Conservation (phyloP, 768 basidiomycete species). For the Mrakia blollopis region DNA sequence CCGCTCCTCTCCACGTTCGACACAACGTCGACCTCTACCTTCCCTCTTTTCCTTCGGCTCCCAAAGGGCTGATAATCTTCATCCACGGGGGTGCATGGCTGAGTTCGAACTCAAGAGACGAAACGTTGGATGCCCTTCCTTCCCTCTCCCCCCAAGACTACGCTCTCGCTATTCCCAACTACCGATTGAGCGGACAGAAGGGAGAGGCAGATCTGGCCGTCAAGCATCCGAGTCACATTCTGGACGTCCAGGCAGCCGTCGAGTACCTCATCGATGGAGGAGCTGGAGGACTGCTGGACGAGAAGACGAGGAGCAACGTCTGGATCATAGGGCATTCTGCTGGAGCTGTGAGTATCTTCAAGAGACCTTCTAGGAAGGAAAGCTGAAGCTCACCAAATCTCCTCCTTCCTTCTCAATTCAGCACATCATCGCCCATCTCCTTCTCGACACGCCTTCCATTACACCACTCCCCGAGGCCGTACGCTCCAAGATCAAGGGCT, state of each 20-base stretch:
- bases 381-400: not conserved
- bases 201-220: not conserved
- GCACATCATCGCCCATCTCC: conserved; percentile 29
- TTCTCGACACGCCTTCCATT: conserved; percentile 26
- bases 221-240: conserved; percentile 11
- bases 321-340: conserved; percentile 32
- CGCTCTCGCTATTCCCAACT: conserved; percentile 27
- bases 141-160: conserved; percentile 20
- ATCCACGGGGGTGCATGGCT: conserved; percentile 31
- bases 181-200: conserved; percentile 24
- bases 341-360: conserved; percentile 28
- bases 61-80: conserved; percentile 28
- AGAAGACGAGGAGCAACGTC: conserved; percentile 19
- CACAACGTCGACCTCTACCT: conserved; percentile 30
- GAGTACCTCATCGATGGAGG: conserved; percentile 20
- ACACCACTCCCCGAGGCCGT: not conserved
- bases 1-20: not conserved
- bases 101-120: conserved; percentile 27
- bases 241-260: conserved; percentile 17
- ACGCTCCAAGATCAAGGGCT: conserved; percentile 20
- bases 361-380: not conserved
- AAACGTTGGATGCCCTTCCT: conserved; percentile 4
- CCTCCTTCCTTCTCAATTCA: not conserved
- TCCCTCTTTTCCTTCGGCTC: not conserved
- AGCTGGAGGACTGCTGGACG: conserved; percentile 19